phyloP scores from a whole-genome alignment of 306 rosid genomes.

The Sphenostylis stenocarpa region DNA sequence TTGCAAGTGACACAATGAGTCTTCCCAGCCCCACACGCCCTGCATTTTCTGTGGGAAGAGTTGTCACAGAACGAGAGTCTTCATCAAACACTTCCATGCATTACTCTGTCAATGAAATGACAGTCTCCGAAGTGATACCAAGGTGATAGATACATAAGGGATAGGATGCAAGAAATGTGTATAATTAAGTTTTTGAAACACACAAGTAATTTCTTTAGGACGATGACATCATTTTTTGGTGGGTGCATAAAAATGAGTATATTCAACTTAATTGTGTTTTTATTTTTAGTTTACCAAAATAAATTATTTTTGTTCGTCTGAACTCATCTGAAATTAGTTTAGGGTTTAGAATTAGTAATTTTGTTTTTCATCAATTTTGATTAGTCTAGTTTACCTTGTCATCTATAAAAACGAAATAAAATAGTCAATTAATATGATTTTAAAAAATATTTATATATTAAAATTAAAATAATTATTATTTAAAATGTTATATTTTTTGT shows the following conservation, averaged over 20 bases:
- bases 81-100: conserved; percentile 25
- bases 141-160: conserved; percentile 24
- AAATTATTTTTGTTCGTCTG: no score
- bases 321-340: no score
- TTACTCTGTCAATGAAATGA: conserved; percentile 26
- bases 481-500: no score
- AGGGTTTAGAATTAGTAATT: no score
- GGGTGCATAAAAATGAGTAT: not conserved
- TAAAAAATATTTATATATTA: no score
- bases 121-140: conserved; percentile 20
- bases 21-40: conserved; percentile 53
- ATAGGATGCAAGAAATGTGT: not conserved
- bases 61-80: not conserved
- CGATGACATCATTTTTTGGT: not conserved
- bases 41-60: conserved; percentile 42
- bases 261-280: no score
- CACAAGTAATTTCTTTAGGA: not conserved
- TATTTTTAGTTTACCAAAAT: no score
- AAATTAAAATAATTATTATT: no score
- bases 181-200: not conserved
- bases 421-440: no score
- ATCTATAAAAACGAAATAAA: no score
- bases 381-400: no score
- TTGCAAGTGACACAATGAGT: conserved; percentile 36
- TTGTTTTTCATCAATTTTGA: no score